Evolutionary conservation across 441 rosid species (phyloP), one percentile per base, ranked within the genome.

Genomic region (Breynia disticha): DNA sequence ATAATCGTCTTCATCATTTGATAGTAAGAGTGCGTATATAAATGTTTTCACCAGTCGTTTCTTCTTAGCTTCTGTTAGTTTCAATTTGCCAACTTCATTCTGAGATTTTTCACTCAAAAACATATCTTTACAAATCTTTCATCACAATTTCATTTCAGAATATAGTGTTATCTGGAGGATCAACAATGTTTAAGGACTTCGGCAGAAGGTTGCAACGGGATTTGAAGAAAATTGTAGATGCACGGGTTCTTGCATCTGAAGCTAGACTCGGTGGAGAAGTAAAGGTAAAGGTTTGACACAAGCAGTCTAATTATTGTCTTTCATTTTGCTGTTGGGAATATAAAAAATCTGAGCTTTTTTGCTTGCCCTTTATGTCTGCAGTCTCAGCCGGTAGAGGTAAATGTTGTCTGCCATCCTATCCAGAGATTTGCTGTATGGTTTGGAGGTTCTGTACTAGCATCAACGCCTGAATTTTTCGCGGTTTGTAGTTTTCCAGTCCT

Each of bases 121-220:
- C 43, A 39, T 39, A 24, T 24, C 32, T 39, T 39, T 9, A 39
- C 15, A 8, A 39, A 14, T 1, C 43, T 1, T 39, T 10, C 9
- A 39, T 55, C 55, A 39, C 17, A 54, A 47, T 58, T 37, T 55
- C 45, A 22, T 63, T 56, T 57, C 83, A 94, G 99, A 94, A 94
- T 77, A 82, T 94, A 67, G 99, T 94, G 53, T 72, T 94, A 71
- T 90, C 99, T 38, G 99, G 99, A 50, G 97, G 99, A 44, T 94
- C 99, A 64, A 94, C 99, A 46, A 85, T 94, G 99, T 94, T 94
- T 82, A 94, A 94, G 73, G 99, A 94, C 75, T 90, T 94, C 60
- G 89, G 88, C 66, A 80, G 96, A 78, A 85, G 99, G 78, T 78
- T 94, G 80, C 99, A 94, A 63, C 85, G 99, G 55, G 99, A 94